Evolutionary conservation across 2,329 filamentous ascomycete species (phyloP).

Genomic region (Pseudogymnoascus sp.): DNA sequence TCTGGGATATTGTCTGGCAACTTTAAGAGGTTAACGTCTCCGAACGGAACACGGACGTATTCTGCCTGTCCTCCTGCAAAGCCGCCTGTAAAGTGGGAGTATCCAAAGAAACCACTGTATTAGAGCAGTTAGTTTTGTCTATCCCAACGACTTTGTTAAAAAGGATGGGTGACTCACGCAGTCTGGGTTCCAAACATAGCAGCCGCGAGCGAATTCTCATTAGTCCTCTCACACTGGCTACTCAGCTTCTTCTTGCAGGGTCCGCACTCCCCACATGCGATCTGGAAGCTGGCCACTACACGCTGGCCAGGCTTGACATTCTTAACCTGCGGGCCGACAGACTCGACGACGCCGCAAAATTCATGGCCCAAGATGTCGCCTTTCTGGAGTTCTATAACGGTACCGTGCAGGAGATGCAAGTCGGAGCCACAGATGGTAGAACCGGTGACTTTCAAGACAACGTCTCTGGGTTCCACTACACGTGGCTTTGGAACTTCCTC

Average conservation of each 20-base stretch:
- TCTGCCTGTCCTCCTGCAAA: conserved; percentile 62
- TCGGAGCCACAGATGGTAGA: conserved; percentile 29
- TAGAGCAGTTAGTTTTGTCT: neutral
- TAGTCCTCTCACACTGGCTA: conserved; percentile 53
- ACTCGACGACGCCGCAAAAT: conserved; percentile 51
- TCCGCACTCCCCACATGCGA: conserved; percentile 48
- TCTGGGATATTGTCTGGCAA: conserved; percentile 59
- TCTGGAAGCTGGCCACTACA: conserved; percentile 60
- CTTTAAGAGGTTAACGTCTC: conserved; percentile 55
- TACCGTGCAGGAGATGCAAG: conserved; percentile 28
- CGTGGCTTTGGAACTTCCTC: conserved; percentile 23
- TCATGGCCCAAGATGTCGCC: conserved; percentile 56
- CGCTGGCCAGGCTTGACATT: conserved; percentile 45
- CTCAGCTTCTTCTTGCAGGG: conserved; percentile 44
- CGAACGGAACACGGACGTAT: conserved; percentile 58
- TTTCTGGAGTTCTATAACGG: conserved; percentile 38
- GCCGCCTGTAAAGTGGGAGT: conserved; percentile 55
- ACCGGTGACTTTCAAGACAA: conserved; percentile 27
- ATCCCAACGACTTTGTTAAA: conserved; percentile 33
- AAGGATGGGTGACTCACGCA: conserved; percentile 27
- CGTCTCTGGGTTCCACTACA: conserved; percentile 25
- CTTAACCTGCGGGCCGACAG: conserved; percentile 45
- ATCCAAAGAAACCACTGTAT: conserved; percentile 44
- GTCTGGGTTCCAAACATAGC: conserved; percentile 41
- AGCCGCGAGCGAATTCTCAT: conserved; percentile 52